phyloP scores from a whole-genome alignment of 2,329 filamentous ascomycete species.

The Claviceps paspali region DNA sequence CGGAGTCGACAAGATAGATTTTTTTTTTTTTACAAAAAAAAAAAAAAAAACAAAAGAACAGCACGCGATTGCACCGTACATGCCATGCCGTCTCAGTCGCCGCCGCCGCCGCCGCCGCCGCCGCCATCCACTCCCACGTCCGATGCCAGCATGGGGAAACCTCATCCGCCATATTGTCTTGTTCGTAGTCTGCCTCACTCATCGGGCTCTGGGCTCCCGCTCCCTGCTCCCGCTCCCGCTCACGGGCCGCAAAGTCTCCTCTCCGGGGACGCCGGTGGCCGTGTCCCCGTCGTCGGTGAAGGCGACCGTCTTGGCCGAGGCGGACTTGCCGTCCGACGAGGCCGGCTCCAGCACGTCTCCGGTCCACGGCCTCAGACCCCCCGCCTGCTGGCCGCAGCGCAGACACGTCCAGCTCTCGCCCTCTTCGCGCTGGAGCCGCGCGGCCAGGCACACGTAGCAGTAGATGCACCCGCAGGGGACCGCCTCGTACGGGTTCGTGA shows the following conservation, averaged over 20 bases:
- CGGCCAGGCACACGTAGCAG: constrained; percentile 91
- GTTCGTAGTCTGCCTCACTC: no score
- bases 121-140: constrained; percentile 4
- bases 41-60: no score
- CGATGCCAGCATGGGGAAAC: constrained; percentile 3
- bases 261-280: no score
- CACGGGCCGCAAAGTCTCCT: no score
- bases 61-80: no score
- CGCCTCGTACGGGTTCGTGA: constrained; percentile 91
- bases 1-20: no score
- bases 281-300: constrained; percentile 47
- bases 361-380: constrained; percentile 78
- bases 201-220: no score
- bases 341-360: constrained; percentile 65
- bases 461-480: constrained; percentile 84
- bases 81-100: constrained; percentile 1
- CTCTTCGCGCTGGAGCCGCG: constrained; percentile 78
- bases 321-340: constrained; percentile 24
- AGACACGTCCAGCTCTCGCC: constrained; percentile 89
- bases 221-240: no score
- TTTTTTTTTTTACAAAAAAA: no score
- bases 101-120: no score
- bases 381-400: constrained; percentile 70
- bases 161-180: constrained; percentile 5
- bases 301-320: constrained; percentile 40